Base-by-base conservation (phyloP, 2,329 filamentous ascomycete species). In the Neonectria ditissima region DNA sequence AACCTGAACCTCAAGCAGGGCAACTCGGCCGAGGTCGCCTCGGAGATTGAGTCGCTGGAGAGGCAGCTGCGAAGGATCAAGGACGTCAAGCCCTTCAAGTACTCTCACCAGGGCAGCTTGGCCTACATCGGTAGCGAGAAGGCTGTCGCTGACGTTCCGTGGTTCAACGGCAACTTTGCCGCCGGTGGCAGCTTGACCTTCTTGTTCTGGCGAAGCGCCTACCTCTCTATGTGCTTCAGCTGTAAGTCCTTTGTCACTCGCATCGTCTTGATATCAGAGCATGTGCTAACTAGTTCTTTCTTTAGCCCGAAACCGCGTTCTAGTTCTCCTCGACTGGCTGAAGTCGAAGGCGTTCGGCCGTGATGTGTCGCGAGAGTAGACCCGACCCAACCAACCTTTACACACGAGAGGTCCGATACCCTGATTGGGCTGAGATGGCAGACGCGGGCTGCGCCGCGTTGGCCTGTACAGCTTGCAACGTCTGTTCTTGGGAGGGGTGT, bases 191-290 rank as follows among this genome's bases (percentile, higher is more conserved):
- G 91, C 75, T 84, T 98, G 81, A 99, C 96, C 60, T 99, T 97
- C 83, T 88, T 97, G 72, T 99, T 99, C 89, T 99, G 96, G 96
- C 89, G 94, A 79, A 97, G 92, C 77, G 96, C 95, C 59, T 99
- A 99, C 81, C 85, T 99, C 80, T 97, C 93, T 86, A 99, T 99
- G 96, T 97, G 95, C 89, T 99, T 99, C 81, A 98, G 94, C 89
- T 94, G 93, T 96, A 87, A 90, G 93, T 92, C 20, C 50, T 18
- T 18, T 14, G 24, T 11, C 44, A 9, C 30, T 24, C n/a, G n/a
- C n/a, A 47, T 4, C 16, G 5, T 13, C 24, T 8, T 24, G 11
- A 8, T 45, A n/a, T n/a, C n/a, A 7, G 1, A 6, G 39, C 22
- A n/a, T 20, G 67, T 70, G 39, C 55, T 73, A 68, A 69, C 59